Evolutionary conservation across 176 grass and related monocot species (phyloP).

Genomic region (Rhynchospora tenuis): DNA sequence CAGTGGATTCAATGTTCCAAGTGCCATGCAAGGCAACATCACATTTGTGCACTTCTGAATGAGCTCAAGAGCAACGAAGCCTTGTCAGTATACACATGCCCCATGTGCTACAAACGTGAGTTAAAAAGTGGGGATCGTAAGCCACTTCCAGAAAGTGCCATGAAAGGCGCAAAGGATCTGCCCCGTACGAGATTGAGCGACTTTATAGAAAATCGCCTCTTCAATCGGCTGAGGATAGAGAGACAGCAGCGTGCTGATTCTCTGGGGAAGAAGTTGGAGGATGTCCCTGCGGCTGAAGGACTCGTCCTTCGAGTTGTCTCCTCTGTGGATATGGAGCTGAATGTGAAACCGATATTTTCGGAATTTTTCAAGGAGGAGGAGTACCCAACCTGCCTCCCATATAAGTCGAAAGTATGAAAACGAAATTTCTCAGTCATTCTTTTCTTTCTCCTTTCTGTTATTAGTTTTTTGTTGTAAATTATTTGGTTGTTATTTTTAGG

Average conservation of each 20-base stretch:
- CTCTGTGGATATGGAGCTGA: constrained; percentile 54
- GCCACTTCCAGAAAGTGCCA: constrained; percentile 35
- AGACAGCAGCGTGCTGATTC: constrained; percentile 40
- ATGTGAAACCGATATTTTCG: constrained; percentile 57
- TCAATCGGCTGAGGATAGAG: constrained; percentile 42
- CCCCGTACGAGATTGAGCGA: constrained; percentile 68
- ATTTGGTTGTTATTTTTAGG: constrained; percentile 44
- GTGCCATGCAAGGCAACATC: constrained; percentile 80
- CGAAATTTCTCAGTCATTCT: constrained; percentile 24
- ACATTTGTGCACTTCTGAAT: constrained; percentile 91
- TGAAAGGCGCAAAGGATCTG: constrained; percentile 60
- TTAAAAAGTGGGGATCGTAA: constrained; percentile 34
- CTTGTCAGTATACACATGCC: constrained; percentile 65
- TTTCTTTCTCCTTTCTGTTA: not conserved
- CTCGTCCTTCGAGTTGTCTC: constrained; percentile 79
- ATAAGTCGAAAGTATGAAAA: constrained; percentile 72
- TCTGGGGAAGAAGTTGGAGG: constrained; percentile 44
- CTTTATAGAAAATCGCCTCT: constrained; percentile 72
- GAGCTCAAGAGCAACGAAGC: constrained; percentile 42
- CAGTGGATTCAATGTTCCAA: constrained; percentile 85
- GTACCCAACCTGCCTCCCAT: constrained; percentile 63
- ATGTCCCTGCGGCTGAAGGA: constrained; percentile 72
- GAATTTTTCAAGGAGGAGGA: constrained; percentile 65
- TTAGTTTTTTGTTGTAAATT: not conserved
- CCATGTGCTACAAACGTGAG: constrained; percentile 57